These are phyloP conservation scores for Citrullus mucosospermus DNA, from an alignment of 306 rosid genomes.

Conservation along the genomic window DNA sequence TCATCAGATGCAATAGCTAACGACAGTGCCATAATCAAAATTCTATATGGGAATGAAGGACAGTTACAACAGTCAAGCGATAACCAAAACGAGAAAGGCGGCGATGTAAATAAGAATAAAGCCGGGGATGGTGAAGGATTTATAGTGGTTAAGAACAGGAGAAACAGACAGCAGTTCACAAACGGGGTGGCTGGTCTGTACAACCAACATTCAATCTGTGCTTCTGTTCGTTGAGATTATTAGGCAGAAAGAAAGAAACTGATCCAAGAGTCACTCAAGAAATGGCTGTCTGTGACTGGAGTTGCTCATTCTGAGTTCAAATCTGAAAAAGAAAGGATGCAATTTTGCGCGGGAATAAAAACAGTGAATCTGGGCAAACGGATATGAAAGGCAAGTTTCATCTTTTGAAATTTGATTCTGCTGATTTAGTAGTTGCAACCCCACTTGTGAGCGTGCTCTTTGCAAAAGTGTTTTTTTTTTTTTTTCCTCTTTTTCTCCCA, in stretches of 20 bases:
- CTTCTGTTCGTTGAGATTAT: slow-evolving; percentile 61
- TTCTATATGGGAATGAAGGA: slow-evolving; percentile 48
- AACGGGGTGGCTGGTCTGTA: slow-evolving; percentile 52
- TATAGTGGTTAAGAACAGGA: slow-evolving; percentile 51
- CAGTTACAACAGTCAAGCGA: slow-evolving; percentile 17
- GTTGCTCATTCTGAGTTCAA: slow-evolving; percentile 5
- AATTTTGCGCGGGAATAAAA: background rate
- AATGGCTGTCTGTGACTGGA: background rate
- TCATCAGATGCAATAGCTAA: slow-evolving; percentile 54
- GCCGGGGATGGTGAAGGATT: slow-evolving; percentile 65
- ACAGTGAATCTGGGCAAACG: background rate
- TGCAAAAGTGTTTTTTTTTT: background rate
- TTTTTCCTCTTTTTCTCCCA: background rate
- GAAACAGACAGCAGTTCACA: slow-evolving; percentile 56
- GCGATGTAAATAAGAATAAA: slow-evolving; percentile 22
- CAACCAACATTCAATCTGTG: slow-evolving; percentile 64
- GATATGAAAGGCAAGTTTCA: background rate
- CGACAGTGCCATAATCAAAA: slow-evolving; percentile 69
- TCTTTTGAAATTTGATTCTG: background rate
- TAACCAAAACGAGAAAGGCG: slow-evolving; percentile 18
- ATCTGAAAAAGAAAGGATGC: background rate
- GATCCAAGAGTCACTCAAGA: background rate
- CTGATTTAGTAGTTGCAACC: background rate
- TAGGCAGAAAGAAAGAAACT: slow-evolving; percentile 3
- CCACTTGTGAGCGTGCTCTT: background rate